A percentile compares a stretch with the other conserved stretches of the same genome.
Conservation (phyloP, 2,329 filamentous ascomycete species). For the Calycina herbarum region DNA sequence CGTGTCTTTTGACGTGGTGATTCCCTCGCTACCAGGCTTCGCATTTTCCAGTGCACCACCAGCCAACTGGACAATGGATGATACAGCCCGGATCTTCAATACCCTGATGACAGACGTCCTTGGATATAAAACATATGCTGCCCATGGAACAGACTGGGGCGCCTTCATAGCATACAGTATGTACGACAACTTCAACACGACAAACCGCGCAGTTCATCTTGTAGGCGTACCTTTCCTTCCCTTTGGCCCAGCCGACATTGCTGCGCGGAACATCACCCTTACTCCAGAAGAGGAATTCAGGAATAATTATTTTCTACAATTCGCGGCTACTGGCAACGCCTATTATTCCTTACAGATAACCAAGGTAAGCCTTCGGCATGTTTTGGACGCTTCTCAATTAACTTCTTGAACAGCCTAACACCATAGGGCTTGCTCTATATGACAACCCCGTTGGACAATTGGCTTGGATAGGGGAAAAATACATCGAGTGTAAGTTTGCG, state of each 20-base stretch:
- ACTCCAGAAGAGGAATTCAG: conserved; percentile 2
- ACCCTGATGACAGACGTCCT: conserved; percentile 18
- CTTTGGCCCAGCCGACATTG: not conserved
- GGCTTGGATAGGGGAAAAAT: conserved; percentile 21
- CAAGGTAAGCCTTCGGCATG: conserved; percentile 9
- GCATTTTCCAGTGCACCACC: conserved; percentile 18
- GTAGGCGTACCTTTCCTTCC: conserved; percentile 4
- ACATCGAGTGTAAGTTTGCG: not conserved
- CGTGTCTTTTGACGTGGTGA: conserved; percentile 19
- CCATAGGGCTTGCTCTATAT: conserved; percentile 25
- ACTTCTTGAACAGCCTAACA: conserved; percentile 23
- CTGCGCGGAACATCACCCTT: conserved; percentile 2
- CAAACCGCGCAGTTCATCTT: conserved; percentile 19
- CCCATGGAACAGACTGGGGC: conserved; percentile 22
- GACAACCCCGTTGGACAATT: conserved; percentile 30
- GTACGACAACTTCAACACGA: conserved; percentile 13
- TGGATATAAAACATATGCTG: conserved; percentile 19
- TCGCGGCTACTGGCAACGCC: not conserved
- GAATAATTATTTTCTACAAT: not conserved
- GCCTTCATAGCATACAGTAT: conserved; percentile 17
- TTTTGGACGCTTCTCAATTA: conserved; percentile 1
- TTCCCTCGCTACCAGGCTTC: conserved; percentile 23
- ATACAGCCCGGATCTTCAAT: conserved; percentile 17
- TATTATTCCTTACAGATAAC: not conserved
- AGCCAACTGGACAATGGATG: conserved; percentile 14